phyloP scores from a whole-genome alignment of 225 moss, liverwort and hornwort species.

The Thuidium tamariscinum region DNA sequence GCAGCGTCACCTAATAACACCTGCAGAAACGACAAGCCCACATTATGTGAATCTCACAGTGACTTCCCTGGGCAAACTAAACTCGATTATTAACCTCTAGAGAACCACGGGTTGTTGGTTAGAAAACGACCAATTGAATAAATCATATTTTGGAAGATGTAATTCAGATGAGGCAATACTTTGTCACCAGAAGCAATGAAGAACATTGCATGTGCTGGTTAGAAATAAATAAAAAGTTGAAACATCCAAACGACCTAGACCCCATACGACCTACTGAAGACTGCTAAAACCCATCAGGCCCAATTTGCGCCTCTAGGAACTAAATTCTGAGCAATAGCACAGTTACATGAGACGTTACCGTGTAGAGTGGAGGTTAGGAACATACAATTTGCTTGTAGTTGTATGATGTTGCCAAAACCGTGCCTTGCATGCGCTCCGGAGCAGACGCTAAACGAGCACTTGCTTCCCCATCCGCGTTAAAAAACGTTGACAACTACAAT shows the following conservation, averaged over 20 bases:
- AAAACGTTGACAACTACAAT: slow-evolving; percentile 25
- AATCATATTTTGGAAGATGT: background rate
- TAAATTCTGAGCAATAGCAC: background rate
- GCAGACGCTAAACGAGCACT: slow-evolving; percentile 36
- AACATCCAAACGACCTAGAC: background rate
- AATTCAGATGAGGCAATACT: background rate
- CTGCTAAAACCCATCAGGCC: background rate
- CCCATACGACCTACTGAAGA: background rate
- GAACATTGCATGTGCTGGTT: background rate
- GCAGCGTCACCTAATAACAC: slow-evolving; percentile 51
- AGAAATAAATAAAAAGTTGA: background rate
- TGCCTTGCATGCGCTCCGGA: slow-evolving; percentile 46
- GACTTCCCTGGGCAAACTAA: background rate
- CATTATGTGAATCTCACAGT: background rate
- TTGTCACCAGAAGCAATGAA: background rate
- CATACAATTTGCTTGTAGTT: slow-evolving; percentile 48
- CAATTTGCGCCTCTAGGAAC: background rate
- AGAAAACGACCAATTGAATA: background rate
- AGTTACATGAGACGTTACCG: background rate
- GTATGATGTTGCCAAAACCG: slow-evolving; percentile 30
- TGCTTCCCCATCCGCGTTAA: slow-evolving; percentile 23
- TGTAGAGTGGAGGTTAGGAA: background rate
- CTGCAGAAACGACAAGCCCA: slow-evolving; percentile 2
- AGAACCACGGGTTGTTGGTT: background rate
- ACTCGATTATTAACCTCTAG: background rate